Evolutionary conservation across 108 stramenopile species (phyloP), one percentile per base, ranked within the genome.

Genomic region (Fragilariopsis cylindrus): DNA sequence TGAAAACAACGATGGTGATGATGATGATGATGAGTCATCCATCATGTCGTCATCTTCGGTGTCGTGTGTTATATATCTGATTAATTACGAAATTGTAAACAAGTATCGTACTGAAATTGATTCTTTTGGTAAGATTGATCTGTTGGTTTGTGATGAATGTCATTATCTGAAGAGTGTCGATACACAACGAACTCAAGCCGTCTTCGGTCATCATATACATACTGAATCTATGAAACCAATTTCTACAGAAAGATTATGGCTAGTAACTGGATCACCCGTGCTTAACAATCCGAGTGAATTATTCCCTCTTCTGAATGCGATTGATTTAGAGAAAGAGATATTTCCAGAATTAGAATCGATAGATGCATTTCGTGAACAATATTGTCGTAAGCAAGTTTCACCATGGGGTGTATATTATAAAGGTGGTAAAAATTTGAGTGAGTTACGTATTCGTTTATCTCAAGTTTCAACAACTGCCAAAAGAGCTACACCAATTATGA

Each of bases 61-160:
- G 50, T 13, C 50, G 13, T 52, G 50, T 52, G 50, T 13, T 52
- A 13, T 52, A 9, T 52, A 52, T 52, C 50, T 52, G 12, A 52
- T 52, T 13, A 52, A 52, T 13, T 52, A 52, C 0, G 50, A 52
- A 52, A 52, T 52, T 13, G 50, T 52, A 13, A 13, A 13, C 1
- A 52, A 52, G 50, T 52, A 52, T 13, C 50, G 9, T 9, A 13
- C 9, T 13, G 50, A 52, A 52, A 9, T 52, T 13, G 50, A 52
- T 52, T 13, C 13, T 9, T 52, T 52, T 52, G 50, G 50, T 13
- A 52, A 52, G 13, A 69, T 52, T 41, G 69, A 80, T 50, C 62
- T 80, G 9, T 15, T 80, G 64, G 75, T 80, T 55, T 80, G 79
- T 53, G 79, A 80, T 43, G 79, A 80, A 53, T 68, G 69, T 15